Percentiles rank a stretch among this genome's conserved stretches.
These are phyloP conservation scores for Brachypodium distachyon DNA, from an alignment of 202 grass and related monocot species.

Conservation along the genomic window DNA sequence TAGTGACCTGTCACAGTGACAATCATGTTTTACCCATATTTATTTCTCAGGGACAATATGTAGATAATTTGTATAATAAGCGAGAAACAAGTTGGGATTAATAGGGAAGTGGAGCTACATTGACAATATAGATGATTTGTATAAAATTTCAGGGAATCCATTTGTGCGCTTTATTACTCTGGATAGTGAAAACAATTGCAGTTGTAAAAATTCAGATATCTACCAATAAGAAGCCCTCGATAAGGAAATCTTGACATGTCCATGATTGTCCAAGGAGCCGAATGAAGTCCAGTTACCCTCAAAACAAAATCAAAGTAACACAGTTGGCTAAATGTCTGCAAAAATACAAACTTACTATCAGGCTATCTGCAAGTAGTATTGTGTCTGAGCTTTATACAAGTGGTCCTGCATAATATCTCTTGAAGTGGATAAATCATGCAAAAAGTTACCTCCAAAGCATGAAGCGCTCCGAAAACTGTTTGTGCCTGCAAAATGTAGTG, in stretches of 20 bases:
- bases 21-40: background rate
- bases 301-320: conserved; percentile 73
- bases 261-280: conserved; percentile 76
- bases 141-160: background rate
- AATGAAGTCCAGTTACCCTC: conserved; percentile 56
- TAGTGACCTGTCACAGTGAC: background rate
- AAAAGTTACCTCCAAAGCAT: conserved; percentile 82
- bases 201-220: background rate
- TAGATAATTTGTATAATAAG: background rate
- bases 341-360: background rate
- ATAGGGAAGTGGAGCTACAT: background rate
- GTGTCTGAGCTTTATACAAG: background rate
- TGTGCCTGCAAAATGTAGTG: conserved; percentile 62
- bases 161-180: background rate
- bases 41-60: background rate
- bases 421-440: background rate
- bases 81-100: background rate
- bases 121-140: background rate
- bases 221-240: conserved; percentile 87
- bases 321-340: conserved; percentile 92
- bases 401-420: background rate
- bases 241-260: conserved; percentile 83
- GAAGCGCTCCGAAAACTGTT: conserved; percentile 86
- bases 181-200: background rate
- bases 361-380: background rate